phyloP scores from a whole-genome alignment of 768 basidiomycete species.

The Leccinum fibrillosum region DNA sequence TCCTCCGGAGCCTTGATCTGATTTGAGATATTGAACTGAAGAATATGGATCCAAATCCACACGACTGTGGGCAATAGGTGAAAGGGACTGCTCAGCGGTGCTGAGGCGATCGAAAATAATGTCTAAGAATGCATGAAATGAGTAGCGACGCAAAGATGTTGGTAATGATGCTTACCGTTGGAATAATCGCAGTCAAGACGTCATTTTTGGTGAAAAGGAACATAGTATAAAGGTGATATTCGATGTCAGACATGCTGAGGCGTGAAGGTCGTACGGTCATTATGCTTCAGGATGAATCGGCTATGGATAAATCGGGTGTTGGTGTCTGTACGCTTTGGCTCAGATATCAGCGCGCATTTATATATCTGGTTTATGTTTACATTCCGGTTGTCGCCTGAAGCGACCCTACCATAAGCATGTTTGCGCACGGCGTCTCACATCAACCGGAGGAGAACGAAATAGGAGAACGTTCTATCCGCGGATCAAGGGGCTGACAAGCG shows the following conservation, averaged over 20 bases:
- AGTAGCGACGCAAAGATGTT: background rate
- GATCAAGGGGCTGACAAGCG: background rate
- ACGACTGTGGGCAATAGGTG: conserved; percentile 27
- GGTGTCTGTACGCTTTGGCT: background rate
- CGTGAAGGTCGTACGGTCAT: conserved; percentile 19
- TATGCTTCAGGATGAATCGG: background rate
- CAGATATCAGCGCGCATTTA: background rate
- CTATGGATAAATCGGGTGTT: background rate
- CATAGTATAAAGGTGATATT: conserved; percentile 26
- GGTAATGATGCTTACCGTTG: conserved; percentile 36
- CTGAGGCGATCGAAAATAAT: conserved; percentile 32
- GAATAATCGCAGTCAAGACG: conserved; percentile 44
- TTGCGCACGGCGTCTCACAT: background rate
- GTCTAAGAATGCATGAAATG: conserved; percentile 19
- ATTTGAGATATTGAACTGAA: conserved; percentile 45
- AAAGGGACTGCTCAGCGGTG: conserved; percentile 24
- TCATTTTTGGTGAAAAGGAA: conserved; percentile 47
- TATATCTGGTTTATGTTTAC: background rate
- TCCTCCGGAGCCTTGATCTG: conserved; percentile 41
- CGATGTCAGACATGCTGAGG: conserved; percentile 11
- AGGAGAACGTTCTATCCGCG: background rate
- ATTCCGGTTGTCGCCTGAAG: conserved; percentile 1
- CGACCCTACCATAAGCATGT: background rate
- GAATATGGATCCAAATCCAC: conserved; percentile 46
- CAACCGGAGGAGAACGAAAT: background rate